A percentile compares a stretch with the other conserved stretches of the same genome.
phyloP scores from a whole-genome alignment of 176 grass and related monocot genomes.

The Avena insularis region DNA sequence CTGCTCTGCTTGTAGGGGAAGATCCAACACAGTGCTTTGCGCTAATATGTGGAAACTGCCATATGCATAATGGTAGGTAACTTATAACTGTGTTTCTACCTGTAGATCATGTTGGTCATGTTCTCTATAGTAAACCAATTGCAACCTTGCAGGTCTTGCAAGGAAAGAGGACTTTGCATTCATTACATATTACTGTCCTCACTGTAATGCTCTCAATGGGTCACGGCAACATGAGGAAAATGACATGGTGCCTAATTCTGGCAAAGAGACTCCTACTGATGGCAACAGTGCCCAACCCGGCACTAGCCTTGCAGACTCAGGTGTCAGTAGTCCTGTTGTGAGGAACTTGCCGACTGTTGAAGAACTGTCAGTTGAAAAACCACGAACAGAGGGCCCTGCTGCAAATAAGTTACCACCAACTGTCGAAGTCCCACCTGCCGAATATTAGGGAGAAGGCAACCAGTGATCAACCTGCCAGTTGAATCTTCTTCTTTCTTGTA shows the following conservation, averaged over 20 bases:
- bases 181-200: slow-evolving; percentile 89
- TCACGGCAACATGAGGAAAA: slow-evolving; percentile 54
- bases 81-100: neutral
- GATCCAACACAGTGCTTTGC: slow-evolving; percentile 95
- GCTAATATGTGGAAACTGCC: slow-evolving; percentile 81
- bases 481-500: slow-evolving; percentile 4
- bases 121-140: slow-evolving; percentile 22
- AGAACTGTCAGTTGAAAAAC: slow-evolving; percentile 6
- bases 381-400: neutral
- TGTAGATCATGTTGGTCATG: neutral
- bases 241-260: slow-evolving; percentile 52
- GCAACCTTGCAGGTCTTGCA: slow-evolving; percentile 62
- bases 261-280: slow-evolving; percentile 55
- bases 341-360: slow-evolving; percentile 18
- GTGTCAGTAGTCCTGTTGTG: slow-evolving; percentile 20
- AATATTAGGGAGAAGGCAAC: slow-evolving; percentile 6
- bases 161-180: slow-evolving; percentile 91
- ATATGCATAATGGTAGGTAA: slow-evolving; percentile 88
- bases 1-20: slow-evolving; percentile 93
- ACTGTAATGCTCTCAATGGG: slow-evolving; percentile 81
- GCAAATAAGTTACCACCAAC: neutral
- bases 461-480: slow-evolving; percentile 38
- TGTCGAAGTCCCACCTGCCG: slow-evolving; percentile 21
- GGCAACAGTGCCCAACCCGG: slow-evolving; percentile 22
- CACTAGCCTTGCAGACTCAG: slow-evolving; percentile 47